Base-by-base conservation (phyloP, 2,329 filamentous ascomycete species). In the Fusarium sp. region DNA sequence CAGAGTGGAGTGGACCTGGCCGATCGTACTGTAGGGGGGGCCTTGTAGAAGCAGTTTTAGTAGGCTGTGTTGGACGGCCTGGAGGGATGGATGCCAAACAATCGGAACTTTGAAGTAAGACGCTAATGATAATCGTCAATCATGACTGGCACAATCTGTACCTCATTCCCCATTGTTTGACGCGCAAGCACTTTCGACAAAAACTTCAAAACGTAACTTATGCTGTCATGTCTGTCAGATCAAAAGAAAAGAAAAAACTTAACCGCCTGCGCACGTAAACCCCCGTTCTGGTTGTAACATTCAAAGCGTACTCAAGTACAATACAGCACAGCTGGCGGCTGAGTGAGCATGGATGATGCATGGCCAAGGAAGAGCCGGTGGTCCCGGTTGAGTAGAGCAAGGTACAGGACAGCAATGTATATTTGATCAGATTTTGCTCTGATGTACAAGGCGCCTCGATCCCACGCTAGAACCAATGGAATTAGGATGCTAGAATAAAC, bases 341-440 rank as follows among this genome's bases (percentile, higher is more conserved):
- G 62, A 70, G 62, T 70, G 67, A 67, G 67, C 62, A 67, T 53
- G 67, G 42, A 59, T 52, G 54, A 66, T 59, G 62, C 53, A 67
- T 50, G 53, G 42, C 49, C 52, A 59, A 70, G 67, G 53, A 54
- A 55, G 58, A 64, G 67, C 58, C 63, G 67, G 55, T 42, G 58
- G 56, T 64, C 58, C 67, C 67, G 62, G 67, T 57, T 34, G 56
- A 50, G 52, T 43, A 41, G 31, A 41, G 13, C 21, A 42, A 51
- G 34, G 49, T 51, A 19, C 49, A 41, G 23, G 14, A 26, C 30
- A 39, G 23, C 23, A 51, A 16, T 23, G 23, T 44, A 26, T n/a
- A n/a, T 37, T 55, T 21, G 50, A 64, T 53, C 23, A 43, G 55
- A 67, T 50, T 64, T 49, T 67, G 50, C 42, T 48, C 50, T 64